phyloP scores from a whole-genome alignment of 2,329 filamentous ascomycete genomes.

The Laburnicola sp. region DNA sequence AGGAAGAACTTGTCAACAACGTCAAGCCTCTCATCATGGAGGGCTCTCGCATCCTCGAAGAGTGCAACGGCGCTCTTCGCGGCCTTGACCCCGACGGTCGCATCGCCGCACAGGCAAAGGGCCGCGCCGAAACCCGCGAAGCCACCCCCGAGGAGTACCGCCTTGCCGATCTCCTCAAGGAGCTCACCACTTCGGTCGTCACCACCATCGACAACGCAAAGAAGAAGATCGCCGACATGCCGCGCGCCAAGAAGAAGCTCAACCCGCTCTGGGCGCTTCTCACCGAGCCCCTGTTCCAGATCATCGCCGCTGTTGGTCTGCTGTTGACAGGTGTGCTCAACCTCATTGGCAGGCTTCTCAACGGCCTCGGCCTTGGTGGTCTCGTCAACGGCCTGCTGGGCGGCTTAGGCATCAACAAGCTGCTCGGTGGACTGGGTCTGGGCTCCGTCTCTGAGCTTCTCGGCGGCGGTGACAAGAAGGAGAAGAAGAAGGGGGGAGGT shows the following conservation, averaged over 20 bases:
- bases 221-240: constrained; percentile 88
- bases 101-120: constrained; percentile 83
- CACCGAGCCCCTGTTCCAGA: constrained; percentile 87
- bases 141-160: constrained; percentile 82
- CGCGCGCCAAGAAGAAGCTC: constrained; percentile 86
- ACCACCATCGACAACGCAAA: constrained; percentile 85
- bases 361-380: constrained; percentile 79
- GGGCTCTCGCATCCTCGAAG: constrained; percentile 76
- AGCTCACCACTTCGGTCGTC: constrained; percentile 78
- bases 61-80: constrained; percentile 84
- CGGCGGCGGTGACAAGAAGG: constrained; percentile 60
- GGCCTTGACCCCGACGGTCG: constrained; percentile 86
- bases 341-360: constrained; percentile 78
- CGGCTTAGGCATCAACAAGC: constrained; percentile 73
- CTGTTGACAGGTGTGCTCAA: constrained; percentile 81
- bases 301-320: constrained; percentile 84
- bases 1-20: constrained; percentile 82
- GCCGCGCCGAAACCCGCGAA: constrained; percentile 72
- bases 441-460: constrained; percentile 55
- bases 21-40: constrained; percentile 90
- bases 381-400: constrained; percentile 78
- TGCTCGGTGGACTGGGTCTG: constrained; percentile 73
- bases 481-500: constrained; percentile 51
- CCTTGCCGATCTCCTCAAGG: constrained; percentile 83
- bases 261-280: constrained; percentile 86